These are phyloP conservation scores for Tylopilus vinaceipallidus DNA, from an alignment of 768 basidiomycete genomes.

Conservation along the genomic window DNA sequence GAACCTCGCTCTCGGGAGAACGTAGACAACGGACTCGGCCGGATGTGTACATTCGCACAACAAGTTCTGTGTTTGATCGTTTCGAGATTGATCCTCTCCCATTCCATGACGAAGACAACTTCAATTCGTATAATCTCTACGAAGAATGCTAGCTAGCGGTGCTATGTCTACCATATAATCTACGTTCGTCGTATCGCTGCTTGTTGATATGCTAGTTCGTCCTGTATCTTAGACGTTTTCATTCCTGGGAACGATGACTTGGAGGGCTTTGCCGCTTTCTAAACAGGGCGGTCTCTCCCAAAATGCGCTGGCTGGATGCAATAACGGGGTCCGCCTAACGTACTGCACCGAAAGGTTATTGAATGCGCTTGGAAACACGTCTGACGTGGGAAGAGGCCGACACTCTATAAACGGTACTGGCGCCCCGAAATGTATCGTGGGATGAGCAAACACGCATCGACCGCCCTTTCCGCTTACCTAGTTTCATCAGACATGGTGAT, in stretches of 20 bases:
- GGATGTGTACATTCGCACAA: conserved; percentile 62
- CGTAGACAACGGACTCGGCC: conserved; percentile 48
- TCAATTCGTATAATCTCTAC: conserved; percentile 51
- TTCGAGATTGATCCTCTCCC: conserved; percentile 74
- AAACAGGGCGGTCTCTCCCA: conserved; percentile 17
- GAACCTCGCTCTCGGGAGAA: conserved; percentile 49
- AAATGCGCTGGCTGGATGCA: conserved; percentile 21
- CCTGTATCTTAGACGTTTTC: conserved; percentile 27
- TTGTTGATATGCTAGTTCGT: conserved; percentile 29
- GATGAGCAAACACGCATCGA: conserved; percentile 3
- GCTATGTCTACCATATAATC: conserved; percentile 31
- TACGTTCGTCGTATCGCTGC: conserved; percentile 17
- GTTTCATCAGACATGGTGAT: conserved; percentile 51
- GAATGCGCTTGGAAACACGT: conserved; percentile 59
- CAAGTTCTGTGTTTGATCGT: conserved; percentile 56
- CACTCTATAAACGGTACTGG: conserved; percentile 50
- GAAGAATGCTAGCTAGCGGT: conserved; percentile 70
- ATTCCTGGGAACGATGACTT: neutral
- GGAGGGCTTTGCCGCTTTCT: too few species aligned
- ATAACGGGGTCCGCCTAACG: conserved; percentile 26
- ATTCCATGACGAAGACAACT: conserved; percentile 52
- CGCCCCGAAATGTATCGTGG: conserved; percentile 12
- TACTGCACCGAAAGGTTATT: conserved; percentile 64
- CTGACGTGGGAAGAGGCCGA: conserved; percentile 48
- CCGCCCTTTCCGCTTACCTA: conserved; percentile 44